phyloP scores from a whole-genome alignment of 23 red algal genomes.

The Chondrus crispus region DNA sequence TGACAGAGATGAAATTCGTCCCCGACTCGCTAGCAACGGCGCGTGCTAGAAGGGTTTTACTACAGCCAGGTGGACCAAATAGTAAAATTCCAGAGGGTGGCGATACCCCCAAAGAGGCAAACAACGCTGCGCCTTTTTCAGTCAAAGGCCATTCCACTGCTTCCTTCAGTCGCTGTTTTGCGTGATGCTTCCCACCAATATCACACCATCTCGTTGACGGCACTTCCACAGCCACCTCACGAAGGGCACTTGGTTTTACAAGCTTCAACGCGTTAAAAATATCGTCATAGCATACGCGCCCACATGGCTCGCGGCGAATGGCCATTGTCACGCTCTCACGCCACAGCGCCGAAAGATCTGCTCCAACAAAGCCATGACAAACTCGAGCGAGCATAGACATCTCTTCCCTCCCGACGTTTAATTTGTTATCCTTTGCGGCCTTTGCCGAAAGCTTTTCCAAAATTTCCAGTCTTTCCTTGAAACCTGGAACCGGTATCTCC shows the following conservation, averaged over 20 bases:
- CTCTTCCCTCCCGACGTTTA: slow-evolving; percentile 21
- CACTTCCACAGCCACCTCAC: slow-evolving; percentile 61
- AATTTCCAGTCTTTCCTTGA: slow-evolving; percentile 45
- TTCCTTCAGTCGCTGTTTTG: slow-evolving; percentile 62
- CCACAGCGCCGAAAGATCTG: slow-evolving; percentile 81
- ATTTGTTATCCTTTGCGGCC: background rate
- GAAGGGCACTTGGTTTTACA: slow-evolving; percentile 61
- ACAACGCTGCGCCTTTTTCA: background rate
- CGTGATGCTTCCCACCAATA: slow-evolving; percentile 78
- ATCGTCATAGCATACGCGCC: slow-evolving; percentile 13
- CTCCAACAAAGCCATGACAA: slow-evolving; percentile 77
- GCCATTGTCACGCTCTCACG: slow-evolving; percentile 53
- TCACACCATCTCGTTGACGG: slow-evolving; percentile 79
- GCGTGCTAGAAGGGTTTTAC: slow-evolving; percentile 92
- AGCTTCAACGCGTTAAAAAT: slow-evolving; percentile 50
- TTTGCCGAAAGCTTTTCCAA: slow-evolving; percentile 23
- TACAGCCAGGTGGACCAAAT: slow-evolving; percentile 94
- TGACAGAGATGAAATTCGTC: slow-evolving; percentile 85
- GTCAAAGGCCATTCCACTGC: slow-evolving; percentile 75
- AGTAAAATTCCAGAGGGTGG: slow-evolving; percentile 85
- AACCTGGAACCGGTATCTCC: slow-evolving; percentile 52
- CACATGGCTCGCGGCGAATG: background rate
- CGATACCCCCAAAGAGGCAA: slow-evolving; percentile 55
- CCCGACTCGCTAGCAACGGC: slow-evolving; percentile 82
- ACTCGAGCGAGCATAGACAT: slow-evolving; percentile 36